Evolutionary conservation across 495 filamentous ascomycete species (phyloP).

Genomic region (Xylaria flabelliformis): DNA sequence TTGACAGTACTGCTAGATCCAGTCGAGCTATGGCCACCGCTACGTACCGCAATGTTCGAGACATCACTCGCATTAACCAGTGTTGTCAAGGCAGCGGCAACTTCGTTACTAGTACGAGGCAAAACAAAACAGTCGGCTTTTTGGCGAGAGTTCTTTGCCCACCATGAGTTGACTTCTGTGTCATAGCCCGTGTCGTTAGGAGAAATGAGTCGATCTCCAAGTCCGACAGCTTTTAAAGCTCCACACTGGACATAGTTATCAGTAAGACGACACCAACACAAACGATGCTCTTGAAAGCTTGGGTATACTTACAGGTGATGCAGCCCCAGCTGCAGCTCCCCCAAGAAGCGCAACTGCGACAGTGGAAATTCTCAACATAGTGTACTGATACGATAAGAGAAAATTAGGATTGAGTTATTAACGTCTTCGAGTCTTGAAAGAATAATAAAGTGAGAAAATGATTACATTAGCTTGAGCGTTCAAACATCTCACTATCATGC

Average conservation of each 20-base stretch:
- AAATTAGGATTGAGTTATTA: not conserved
- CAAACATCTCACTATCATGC: not conserved
- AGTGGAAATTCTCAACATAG: constrained; percentile 7
- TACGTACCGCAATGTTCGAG: constrained; percentile 55
- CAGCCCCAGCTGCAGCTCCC: not conserved
- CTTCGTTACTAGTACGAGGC: constrained; percentile 43
- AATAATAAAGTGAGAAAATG: not conserved
- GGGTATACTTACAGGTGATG: constrained; percentile 10
- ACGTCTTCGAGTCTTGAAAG: not conserved
- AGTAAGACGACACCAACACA: not conserved
- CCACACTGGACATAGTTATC: constrained; percentile 32
- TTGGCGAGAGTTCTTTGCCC: constrained; percentile 50
- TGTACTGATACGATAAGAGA: not conserved
- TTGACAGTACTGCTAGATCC: constrained; percentile 48
- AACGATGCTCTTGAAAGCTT: not conserved
- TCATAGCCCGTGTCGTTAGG: constrained; percentile 34
- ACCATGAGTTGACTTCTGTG: constrained; percentile 44
- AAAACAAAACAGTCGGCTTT: constrained; percentile 48
- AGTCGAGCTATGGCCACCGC: constrained; percentile 52
- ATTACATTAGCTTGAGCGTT: not conserved
- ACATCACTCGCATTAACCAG: constrained; percentile 36
- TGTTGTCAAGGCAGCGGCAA: constrained; percentile 45
- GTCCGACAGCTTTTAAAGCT: constrained; percentile 32
- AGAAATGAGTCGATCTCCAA: constrained; percentile 34
- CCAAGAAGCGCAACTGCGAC: constrained; percentile 1